phyloP scores from a whole-genome alignment of 176 grass and related monocot genomes.

The Paspalum vaginatum region DNA sequence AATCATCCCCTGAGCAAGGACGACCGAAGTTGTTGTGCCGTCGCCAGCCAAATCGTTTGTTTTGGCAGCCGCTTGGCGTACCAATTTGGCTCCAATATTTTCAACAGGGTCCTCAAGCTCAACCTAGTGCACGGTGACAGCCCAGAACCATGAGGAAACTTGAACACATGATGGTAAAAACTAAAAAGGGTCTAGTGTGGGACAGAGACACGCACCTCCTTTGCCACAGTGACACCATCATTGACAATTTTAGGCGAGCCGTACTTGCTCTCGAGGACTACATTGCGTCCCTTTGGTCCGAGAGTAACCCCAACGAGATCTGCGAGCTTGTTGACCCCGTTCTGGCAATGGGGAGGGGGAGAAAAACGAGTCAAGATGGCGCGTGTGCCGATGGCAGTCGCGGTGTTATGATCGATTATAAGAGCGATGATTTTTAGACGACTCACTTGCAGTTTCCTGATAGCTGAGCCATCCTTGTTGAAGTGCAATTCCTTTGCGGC shows the following conservation, averaged over 20 bases:
- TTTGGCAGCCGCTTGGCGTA: constrained; percentile 74
- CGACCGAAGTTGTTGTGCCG: constrained; percentile 60
- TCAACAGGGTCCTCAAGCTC: constrained; percentile 88
- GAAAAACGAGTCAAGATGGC: not conserved
- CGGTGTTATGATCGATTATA: not conserved
- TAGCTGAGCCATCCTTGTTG: constrained; percentile 74
- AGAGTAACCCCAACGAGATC: constrained; percentile 79
- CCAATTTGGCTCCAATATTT: constrained; percentile 94
- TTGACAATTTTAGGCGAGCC: constrained; percentile 72
- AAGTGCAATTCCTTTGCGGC: constrained; percentile 74
- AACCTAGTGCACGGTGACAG: constrained; percentile 51
- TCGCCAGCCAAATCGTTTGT: constrained; percentile 74
- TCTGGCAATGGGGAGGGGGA: constrained; percentile 22
- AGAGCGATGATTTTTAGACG: not conserved
- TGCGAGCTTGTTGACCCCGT: constrained; percentile 77
- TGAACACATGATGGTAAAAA: too few relatives aligned
- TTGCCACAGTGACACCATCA: constrained; percentile 55
- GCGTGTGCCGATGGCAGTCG: not conserved
- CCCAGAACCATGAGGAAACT: not conserved
- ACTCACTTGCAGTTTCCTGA: constrained; percentile 65
- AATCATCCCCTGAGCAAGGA: constrained; percentile 74
- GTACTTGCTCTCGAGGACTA: constrained; percentile 76
- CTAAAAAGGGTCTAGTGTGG: too few relatives aligned
- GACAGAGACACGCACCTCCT: constrained; percentile 15
- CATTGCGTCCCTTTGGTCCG: constrained; percentile 66